phyloP scores from a whole-genome alignment of 768 basidiomycete genomes.

The Daedalea quercina region DNA sequence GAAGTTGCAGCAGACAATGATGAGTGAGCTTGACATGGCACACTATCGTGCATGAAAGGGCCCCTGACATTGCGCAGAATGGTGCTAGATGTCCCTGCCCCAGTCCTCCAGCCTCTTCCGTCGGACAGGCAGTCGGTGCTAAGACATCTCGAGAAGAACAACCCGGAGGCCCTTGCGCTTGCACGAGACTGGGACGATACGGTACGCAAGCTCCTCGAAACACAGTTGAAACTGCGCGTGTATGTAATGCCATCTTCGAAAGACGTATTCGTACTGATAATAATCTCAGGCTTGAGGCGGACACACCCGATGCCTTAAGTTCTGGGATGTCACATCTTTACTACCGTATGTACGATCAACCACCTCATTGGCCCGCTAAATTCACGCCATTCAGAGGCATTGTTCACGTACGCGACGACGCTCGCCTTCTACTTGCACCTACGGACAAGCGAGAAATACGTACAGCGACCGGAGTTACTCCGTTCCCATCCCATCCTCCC shows the following conservation, averaged over 20 bases:
- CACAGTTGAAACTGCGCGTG: conserved; percentile 49
- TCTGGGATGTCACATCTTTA: conserved; percentile 77
- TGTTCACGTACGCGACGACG: conserved; percentile 83
- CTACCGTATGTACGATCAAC: conserved; percentile 57
- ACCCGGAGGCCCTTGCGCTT: conserved; percentile 72
- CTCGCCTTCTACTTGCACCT: conserved; percentile 92
- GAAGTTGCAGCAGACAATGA: conserved; percentile 28
- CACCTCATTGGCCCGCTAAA: not conserved
- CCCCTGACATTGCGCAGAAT: conserved; percentile 23
- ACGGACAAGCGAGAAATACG: conserved; percentile 61
- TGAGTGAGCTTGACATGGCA: conserved; percentile 18
- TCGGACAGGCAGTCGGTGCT: conserved; percentile 55
- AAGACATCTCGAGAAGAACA: conserved; percentile 66
- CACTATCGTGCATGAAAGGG: not conserved
- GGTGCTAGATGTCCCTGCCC: conserved; percentile 30
- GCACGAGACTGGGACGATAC: conserved; percentile 83
- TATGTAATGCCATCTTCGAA: conserved; percentile 24
- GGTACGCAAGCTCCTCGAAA: conserved; percentile 41
- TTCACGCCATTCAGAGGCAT: conserved; percentile 52
- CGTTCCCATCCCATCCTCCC: conserved; percentile 65
- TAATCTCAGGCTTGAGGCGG: conserved; percentile 36
- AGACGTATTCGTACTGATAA: not conserved
- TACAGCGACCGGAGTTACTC: conserved; percentile 53
- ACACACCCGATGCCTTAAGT: conserved; percentile 44
- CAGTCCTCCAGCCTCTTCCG: conserved; percentile 31